A percentile compares a stretch with the other conserved stretches of the same genome.
Conservation (phyloP, 2,329 filamentous ascomycete species). For the Phialemonium atrogriseum region DNA sequence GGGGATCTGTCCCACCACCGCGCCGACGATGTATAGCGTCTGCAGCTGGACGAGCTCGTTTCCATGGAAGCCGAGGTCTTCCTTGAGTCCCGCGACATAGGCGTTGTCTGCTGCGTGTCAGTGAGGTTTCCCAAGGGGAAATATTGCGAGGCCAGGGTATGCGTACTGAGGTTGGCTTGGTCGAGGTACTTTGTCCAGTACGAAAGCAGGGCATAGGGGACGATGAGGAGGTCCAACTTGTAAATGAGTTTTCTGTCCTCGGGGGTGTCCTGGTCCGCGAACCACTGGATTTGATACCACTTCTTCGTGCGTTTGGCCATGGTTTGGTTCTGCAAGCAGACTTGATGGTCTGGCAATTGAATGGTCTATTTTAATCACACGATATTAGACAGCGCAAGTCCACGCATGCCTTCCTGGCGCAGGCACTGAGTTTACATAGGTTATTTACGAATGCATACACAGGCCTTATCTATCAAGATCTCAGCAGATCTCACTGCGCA, state of each 20-base stretch:
- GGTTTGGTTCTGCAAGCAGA: too few relatives aligned
- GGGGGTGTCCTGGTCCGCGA: slow-evolving; percentile 35
- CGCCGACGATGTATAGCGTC: slow-evolving; percentile 42
- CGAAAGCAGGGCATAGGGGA: slow-evolving; percentile 45
- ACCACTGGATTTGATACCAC: slow-evolving; percentile 37
- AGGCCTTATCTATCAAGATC: too few relatives aligned
- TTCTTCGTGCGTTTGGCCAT: too few relatives aligned
- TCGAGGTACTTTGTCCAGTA: slow-evolving; percentile 52
- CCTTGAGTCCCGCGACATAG: slow-evolving; percentile 44
- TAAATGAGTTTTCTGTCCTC: slow-evolving; percentile 42
- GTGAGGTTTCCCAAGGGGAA: too few relatives aligned
- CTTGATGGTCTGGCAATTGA: too few relatives aligned
- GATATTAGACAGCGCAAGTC: too few relatives aligned
- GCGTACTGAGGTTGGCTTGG: slow-evolving; percentile 42
- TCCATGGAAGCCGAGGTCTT: slow-evolving; percentile 40
- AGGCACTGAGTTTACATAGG: too few relatives aligned
- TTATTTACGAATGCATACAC: too few relatives aligned
- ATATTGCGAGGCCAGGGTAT: neutral
- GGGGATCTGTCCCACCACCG: slow-evolving; percentile 41
- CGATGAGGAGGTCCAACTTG: slow-evolving; percentile 47
- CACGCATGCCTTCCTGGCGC: too few relatives aligned
- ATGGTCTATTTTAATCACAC: too few relatives aligned
- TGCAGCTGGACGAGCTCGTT: slow-evolving; percentile 48
- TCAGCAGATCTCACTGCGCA: too few relatives aligned
- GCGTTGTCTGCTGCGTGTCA: slow-evolving; percentile 35